phyloP scores from a whole-genome alignment of 148 eudicot species.

The Camellia granthamiana region DNA sequence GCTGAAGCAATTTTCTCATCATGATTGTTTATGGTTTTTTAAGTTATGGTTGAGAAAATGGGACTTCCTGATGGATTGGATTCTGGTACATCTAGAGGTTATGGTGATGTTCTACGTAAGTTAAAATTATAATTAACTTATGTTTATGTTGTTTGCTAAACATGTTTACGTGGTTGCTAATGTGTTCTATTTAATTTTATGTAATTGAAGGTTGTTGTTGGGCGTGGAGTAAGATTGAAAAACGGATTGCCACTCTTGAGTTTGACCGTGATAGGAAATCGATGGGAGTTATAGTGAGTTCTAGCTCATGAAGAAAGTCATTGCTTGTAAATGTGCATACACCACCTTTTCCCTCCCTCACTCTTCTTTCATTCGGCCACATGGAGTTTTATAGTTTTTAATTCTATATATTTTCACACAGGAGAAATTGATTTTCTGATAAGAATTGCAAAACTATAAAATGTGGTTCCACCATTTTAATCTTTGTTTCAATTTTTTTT shows the following conservation, averaged over 20 bases:
- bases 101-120: too few species aligned
- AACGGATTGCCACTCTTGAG: constrained; percentile 77
- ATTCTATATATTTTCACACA: too few species aligned
- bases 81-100: too few species aligned
- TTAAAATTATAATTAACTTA: too few species aligned
- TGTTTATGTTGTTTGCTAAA: not conserved
- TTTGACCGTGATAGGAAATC: constrained; percentile 84
- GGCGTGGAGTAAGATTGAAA: constrained; percentile 45
- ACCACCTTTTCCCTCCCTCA: not conserved
- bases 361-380: not conserved
- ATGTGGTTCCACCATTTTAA: too few species aligned
- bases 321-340: constrained; percentile 62
- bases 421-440: too few species aligned
- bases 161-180: constrained; percentile 2
- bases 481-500: too few species aligned
- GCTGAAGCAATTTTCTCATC: too few species aligned
- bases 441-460: too few species aligned
- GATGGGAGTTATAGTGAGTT: constrained; percentile 65
- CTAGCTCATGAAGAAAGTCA: constrained; percentile 52
- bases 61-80: too few species aligned
- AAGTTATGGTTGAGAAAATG: too few species aligned
- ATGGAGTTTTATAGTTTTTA: not conserved
- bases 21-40: too few species aligned
- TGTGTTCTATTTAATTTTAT: constrained; percentile 13
- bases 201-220: constrained; percentile 47